Base-by-base conservation (phyloP, 2,329 filamentous ascomycete species). In the Myriosclerotinia duriaeana region DNA sequence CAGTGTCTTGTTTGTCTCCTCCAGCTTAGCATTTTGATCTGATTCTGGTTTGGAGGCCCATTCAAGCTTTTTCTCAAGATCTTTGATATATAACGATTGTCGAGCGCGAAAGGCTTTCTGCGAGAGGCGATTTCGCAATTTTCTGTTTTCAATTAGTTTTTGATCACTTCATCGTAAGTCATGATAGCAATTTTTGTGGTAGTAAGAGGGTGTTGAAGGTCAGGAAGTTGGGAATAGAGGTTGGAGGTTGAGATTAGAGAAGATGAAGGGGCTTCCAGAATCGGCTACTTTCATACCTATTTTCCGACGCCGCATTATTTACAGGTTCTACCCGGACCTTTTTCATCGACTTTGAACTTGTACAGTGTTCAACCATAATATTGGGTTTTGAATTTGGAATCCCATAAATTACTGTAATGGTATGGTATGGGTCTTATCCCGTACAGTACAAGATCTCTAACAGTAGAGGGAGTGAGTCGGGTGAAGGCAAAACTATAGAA, bases 101-200 rank as follows among this genome's bases (percentile, higher is more conserved):
- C 63, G 42, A 30, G 63, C 63, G n/a, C 63, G 63, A 22, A 65
- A 65, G 9, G 63, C 63, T 34, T 65, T 65, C 38, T 65, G 63
- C 8, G 63, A 65, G 44, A 65, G 63, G 17, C 63, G 63, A 22
- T 65, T 65, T 26, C 63, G 63, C 20, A 65, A 17, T 60, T 65
- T 65, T n/a, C 63, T 65, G 14, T 26, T 22, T 4, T 26, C 42
- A 5, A 9, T 50, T 26, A 40, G 30, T 58, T 4, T n/a, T 50
- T 42, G 58, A 26, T 58, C 20, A n/a, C 8, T 34, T 34, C 3
- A n/a, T 30, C 8, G 22, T 38, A 22, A 20, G 26, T 20, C 15
- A 30, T 40, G 44, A 50, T 56, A 40, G 62, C 40, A 40, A 38
- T 12, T n/a, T 55, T 2, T 11, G 52, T 34, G 17, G 11, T 34